Evolutionary conservation across 2,329 filamentous ascomycete genomes (phyloP).

Genomic region (Calonectria pteridis): DNA sequence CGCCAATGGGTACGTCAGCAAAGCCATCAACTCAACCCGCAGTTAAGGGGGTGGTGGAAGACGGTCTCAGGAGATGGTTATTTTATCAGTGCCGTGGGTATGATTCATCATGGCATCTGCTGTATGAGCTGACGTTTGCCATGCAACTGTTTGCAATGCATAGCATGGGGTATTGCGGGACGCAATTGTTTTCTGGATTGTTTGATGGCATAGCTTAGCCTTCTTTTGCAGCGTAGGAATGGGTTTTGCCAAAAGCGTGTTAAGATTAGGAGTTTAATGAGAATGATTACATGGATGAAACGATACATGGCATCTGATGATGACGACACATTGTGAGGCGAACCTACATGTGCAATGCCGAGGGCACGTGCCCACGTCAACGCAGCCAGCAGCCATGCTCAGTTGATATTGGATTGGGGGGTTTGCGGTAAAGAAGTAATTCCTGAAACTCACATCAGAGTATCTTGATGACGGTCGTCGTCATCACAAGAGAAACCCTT

Average conservation of each 20-base stretch:
- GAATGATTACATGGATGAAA: constrained; percentile 14
- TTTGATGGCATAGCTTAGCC: constrained; percentile 36
- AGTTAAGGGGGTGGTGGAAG: constrained; percentile 8
- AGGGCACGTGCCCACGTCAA: neutral
- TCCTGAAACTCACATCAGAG: neutral
- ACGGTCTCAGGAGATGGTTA: neutral
- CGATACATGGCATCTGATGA: neutral
- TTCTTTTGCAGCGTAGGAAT: constrained; percentile 22
- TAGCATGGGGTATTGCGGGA: constrained; percentile 23
- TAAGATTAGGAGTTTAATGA: constrained; percentile 15
- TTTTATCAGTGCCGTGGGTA: neutral
- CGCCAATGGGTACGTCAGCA: constrained; percentile 63
- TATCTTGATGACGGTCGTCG: neutral
- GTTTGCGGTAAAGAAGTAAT: neutral
- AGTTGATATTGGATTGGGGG: neutral
- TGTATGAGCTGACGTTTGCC: constrained; percentile 8
- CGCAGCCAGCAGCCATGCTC: no score
- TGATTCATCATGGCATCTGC: neutral
- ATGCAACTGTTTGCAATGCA: constrained; percentile 18
- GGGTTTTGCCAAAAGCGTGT: constrained; percentile 18
- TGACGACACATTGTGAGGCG: neutral
- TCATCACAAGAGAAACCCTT: neutral
- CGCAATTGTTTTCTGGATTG: constrained; percentile 14
- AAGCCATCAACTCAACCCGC: constrained; percentile 53
- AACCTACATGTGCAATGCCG: neutral